Evolutionary conservation across 257 asterid species (phyloP).

Genomic region (Scutellaria minor): DNA sequence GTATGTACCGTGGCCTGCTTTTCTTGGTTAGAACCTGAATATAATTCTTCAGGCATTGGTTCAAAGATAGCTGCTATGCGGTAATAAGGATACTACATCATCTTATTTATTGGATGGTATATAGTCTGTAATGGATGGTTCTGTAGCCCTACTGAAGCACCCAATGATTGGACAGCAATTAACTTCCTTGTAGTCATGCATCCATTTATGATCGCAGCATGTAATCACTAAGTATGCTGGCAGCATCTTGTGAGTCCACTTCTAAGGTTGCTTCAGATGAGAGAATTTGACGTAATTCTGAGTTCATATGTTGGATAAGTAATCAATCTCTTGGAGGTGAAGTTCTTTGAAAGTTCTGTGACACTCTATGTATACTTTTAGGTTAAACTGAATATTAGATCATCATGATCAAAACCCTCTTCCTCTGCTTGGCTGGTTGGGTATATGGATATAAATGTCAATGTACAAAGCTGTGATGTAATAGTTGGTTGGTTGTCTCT

Average conservation of each 20-base stretch:
- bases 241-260: not conserved
- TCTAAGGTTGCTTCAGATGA: not conserved
- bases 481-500: no score
- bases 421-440: no score
- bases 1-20: not conserved
- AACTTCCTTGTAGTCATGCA: not conserved
- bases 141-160: not conserved
- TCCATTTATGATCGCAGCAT: no score
- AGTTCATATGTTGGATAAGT: not conserved
- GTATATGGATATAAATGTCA: no score
- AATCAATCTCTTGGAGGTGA: not conserved
- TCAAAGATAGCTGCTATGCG: not conserved
- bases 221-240: not conserved
- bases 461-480: no score
- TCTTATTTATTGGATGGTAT: not conserved
- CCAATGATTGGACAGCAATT: conserved; percentile 15
- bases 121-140: not conserved
- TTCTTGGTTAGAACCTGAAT: not conserved
- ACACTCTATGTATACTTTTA: no score
- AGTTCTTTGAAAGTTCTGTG: no score
- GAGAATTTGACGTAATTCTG: not conserved
- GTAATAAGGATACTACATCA: conserved; percentile 10
- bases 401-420: no score
- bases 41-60: not conserved
- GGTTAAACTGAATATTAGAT: no score